Base-by-base conservation (phyloP, 225 moss, liverwort and hornwort species). In the Marchantia paleacea region DNA sequence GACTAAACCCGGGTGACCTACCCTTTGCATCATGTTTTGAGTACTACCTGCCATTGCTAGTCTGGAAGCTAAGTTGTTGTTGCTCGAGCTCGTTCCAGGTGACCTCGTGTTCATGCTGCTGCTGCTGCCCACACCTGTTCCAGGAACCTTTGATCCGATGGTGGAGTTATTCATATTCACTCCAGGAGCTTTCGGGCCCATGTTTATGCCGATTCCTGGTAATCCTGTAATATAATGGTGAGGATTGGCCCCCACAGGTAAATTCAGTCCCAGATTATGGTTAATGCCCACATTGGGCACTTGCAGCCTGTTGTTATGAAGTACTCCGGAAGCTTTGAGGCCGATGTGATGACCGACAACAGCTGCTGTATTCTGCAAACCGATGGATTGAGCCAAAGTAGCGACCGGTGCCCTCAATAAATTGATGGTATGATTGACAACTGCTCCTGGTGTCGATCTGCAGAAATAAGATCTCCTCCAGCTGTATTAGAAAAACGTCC, bases 351-450 rank as follows among this genome's bases (percentile, higher is more conserved):
- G 61, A 48, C 76, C 49, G 2, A 61, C 52, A 71, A 48, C 52
- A 72, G 63, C 71, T 77, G 77, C 76, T 62, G 80, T 63, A 55
- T 80, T 65, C 62, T 80, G 80, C 80, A 80, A 54, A 15, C 79
- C 54, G 72, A 81, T 66, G 12, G 54, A 57, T 20, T 83, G 79
- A 49, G 75, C 77, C 84, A 80, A 69, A 70, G 69, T 60, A 68
- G 80, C 80, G 22, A 26, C 80, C 6, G 80, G 84, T 54, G 76
- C 55, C 55, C 72, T 76, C 51, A 81, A 15, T 51, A 78, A 49
- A 58, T 81, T 85, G 62, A 81, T 48, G 9, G 73, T 78, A 18
- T 85, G 75, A 29, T 61, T 68, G 58, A 80, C 80, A 22, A 24
- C 63, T 16, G 61, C 31, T 72, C 76, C 83, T 22, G 80, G 75